These are phyloP conservation scores for Phytophthora meadii DNA, from an alignment of 352 stramenopile species.

Conservation along the genomic window DNA sequence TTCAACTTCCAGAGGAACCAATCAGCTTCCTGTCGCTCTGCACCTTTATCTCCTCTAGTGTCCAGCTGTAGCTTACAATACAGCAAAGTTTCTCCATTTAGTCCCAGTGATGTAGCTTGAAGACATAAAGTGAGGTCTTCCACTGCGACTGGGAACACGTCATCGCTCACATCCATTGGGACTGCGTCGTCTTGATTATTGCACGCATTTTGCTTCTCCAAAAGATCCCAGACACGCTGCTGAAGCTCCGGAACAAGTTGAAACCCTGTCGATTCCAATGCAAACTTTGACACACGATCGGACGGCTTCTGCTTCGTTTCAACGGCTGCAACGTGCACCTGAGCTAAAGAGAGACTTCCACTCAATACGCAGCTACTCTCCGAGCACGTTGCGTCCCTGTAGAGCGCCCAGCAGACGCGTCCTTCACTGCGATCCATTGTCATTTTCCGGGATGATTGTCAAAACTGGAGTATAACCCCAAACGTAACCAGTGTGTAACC, in stretches of 20 bases:
- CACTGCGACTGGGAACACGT: slow-evolving; percentile 32
- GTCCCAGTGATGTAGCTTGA: slow-evolving; percentile 22
- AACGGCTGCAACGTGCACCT: slow-evolving; percentile 10
- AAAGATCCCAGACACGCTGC: slow-evolving; percentile 22
- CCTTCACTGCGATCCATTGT: slow-evolving; percentile 4
- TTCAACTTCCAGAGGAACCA: slow-evolving; percentile 66
- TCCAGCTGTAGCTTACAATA: slow-evolving; percentile 45
- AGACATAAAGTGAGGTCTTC: slow-evolving; percentile 37
- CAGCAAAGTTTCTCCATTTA: slow-evolving; percentile 24
- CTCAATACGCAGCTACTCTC: slow-evolving; percentile 20
- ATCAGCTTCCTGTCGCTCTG: slow-evolving; percentile 6
- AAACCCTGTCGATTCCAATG: slow-evolving; percentile 24
- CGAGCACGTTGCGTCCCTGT: slow-evolving; percentile 21
- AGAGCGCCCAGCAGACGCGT: slow-evolving; percentile 45
- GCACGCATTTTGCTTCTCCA: slow-evolving; percentile 3
- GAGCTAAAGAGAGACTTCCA: slow-evolving; percentile 28
- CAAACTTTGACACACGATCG: slow-evolving; percentile 13
- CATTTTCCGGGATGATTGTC: slow-evolving; percentile 16
- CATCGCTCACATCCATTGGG: slow-evolving; percentile 6
- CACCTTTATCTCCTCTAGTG: neutral
- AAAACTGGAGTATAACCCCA: slow-evolving; percentile 19
- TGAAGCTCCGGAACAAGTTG: slow-evolving; percentile 42
- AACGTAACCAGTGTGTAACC: slow-evolving; percentile 31
- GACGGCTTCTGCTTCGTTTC: neutral
- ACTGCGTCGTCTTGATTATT: neutral